These are phyloP conservation scores for Spergularia bocconei DNA, from an alignment of 148 eudicot genomes.

Conservation along the genomic window DNA sequence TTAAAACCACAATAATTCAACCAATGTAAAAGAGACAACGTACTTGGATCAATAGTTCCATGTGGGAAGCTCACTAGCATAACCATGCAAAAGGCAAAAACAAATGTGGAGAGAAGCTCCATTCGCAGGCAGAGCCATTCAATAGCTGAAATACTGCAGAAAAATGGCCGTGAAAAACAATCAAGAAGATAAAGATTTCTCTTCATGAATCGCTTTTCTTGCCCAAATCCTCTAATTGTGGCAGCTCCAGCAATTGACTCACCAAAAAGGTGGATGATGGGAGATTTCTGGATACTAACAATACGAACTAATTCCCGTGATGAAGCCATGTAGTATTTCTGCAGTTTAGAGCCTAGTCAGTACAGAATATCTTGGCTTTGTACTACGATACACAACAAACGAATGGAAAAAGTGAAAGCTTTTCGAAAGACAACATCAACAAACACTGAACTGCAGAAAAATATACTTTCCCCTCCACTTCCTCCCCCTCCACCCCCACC, in stretches of 20 bases:
- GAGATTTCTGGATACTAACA: slow-evolving; percentile 93
- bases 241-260: slow-evolving; percentile 99
- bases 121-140: slow-evolving; percentile 97
- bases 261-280: slow-evolving; percentile 80
- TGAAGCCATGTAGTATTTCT: slow-evolving; percentile 98
- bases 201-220: slow-evolving; percentile 90
- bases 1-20: background rate
- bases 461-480: background rate
- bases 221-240: slow-evolving; percentile 96
- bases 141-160: slow-evolving; percentile 89
- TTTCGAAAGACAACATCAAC: background rate
- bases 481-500: background rate
- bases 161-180: slow-evolving; percentile 91
- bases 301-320: slow-evolving; percentile 91
- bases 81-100: slow-evolving; percentile 94
- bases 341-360: slow-evolving; percentile 30
- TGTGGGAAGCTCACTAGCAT: slow-evolving; percentile 54
- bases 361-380: background rate
- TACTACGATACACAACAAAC: background rate
- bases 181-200: slow-evolving; percentile 89
- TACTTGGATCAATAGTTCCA: slow-evolving; percentile 80
- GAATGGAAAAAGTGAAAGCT: background rate
- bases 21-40: slow-evolving; percentile 27
- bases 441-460: background rate
- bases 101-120: slow-evolving; percentile 88